Conservation (phyloP, 2,329 filamentous ascomycete species). For the Sporothrix luriei region DNA sequence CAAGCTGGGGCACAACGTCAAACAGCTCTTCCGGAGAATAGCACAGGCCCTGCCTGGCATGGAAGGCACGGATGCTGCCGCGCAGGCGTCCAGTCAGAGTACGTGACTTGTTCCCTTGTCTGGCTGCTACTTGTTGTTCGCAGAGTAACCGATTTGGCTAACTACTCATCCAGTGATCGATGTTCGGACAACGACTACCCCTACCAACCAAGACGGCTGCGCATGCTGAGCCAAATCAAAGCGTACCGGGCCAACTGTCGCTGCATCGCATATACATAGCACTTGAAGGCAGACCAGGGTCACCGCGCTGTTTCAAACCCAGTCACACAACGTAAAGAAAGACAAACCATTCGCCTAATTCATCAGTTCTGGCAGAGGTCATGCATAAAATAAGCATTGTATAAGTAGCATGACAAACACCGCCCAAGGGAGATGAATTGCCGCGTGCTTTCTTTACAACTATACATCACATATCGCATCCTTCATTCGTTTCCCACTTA, state of each 20-base stretch:
- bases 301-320: background rate
- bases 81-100: constrained; percentile 76
- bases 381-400: constrained; percentile 32
- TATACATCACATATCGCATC: background rate
- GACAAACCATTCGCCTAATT: background rate
- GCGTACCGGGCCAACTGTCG: background rate
- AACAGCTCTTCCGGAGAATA: constrained; percentile 96
- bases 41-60: constrained; percentile 96
- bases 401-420: constrained; percentile 29
- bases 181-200: constrained; percentile 78
- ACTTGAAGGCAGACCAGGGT: background rate
- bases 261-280: constrained; percentile 13
- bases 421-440: background rate
- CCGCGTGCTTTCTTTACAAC: background rate
- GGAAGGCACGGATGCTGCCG: constrained; percentile 83
- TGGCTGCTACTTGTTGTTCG: background rate
- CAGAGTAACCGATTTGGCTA: background rate
- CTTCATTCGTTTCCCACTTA: background rate
- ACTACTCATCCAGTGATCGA: constrained; percentile 71
- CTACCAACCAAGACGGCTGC: constrained; percentile 72
- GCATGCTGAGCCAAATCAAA: constrained; percentile 54
- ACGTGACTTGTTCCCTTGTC: background rate
- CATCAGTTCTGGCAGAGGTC: background rate
- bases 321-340: background rate
- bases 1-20: constrained; percentile 97